These are phyloP conservation scores for Penicillium cosmopolitanum DNA, from an alignment of 495 filamentous ascomycete genomes.

Conservation along the genomic window DNA sequence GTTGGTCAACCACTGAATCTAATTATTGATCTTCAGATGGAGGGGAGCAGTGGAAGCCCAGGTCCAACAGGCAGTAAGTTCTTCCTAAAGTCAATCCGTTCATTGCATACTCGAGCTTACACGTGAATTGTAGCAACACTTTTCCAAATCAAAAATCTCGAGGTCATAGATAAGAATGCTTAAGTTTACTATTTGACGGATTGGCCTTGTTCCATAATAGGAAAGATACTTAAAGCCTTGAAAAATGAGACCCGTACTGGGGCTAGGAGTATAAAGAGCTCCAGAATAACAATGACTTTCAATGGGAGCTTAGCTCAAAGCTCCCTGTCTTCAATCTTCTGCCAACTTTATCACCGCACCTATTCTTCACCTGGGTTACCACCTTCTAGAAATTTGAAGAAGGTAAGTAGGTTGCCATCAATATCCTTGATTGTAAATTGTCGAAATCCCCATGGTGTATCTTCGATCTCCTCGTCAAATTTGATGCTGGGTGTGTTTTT, in stretches of 20 bases:
- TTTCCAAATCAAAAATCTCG: constrained; percentile 11
- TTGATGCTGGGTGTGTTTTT: constrained; percentile 1
- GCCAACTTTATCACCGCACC: neutral
- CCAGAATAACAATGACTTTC: no score
- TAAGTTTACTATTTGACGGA: neutral
- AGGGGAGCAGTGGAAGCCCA: constrained; percentile 32
- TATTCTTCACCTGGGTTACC: constrained; percentile 14
- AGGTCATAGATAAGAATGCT: constrained; percentile 10
- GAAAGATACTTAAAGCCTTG: no score
- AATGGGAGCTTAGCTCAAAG: no score
- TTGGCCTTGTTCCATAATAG: no score
- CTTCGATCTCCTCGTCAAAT: constrained; percentile 11
- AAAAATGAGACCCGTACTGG: no score
- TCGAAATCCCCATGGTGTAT: constrained; percentile 15
- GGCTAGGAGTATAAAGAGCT: no score
- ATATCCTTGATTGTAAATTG: constrained; percentile 14
- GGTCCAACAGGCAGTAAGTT: constrained; percentile 31
- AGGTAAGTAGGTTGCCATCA: constrained; percentile 15
- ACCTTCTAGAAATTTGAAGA: constrained; percentile 18
- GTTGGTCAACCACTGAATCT: constrained; percentile 47
- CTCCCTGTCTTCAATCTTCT: neutral
- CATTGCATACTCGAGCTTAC: neutral
- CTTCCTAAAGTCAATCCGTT: neutral
- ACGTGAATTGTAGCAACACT: constrained; percentile 2
- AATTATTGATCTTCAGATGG: constrained; percentile 37